Conservation (phyloP, 208 protist genomes). For the Leishmania arabica region DNA sequence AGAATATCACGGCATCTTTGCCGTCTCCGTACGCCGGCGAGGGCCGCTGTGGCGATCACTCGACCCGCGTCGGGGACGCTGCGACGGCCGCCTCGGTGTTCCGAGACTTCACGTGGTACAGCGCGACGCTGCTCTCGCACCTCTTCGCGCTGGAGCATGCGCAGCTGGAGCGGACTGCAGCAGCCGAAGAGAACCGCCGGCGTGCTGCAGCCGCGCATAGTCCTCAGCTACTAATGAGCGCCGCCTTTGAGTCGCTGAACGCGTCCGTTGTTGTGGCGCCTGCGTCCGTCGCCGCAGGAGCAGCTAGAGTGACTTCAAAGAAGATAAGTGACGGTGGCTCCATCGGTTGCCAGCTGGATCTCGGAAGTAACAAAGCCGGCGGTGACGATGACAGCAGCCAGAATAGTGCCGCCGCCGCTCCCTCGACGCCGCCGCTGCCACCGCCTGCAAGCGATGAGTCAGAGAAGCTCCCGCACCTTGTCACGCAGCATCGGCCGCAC, state of each 20-base stretch:
- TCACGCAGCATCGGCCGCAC: constrained; percentile 25
- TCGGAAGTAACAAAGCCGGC: background rate
- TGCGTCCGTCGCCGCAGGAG: background rate
- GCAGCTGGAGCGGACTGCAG: constrained; percentile 24
- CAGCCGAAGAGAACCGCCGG: constrained; percentile 20
- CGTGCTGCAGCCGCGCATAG: constrained; percentile 11
- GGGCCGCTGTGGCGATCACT: constrained; percentile 13
- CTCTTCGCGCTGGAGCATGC: constrained; percentile 41
- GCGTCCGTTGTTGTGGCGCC: constrained; percentile 3
- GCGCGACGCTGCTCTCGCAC: constrained; percentile 44
- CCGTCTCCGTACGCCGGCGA: constrained; percentile 2
- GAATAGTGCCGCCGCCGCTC: background rate
- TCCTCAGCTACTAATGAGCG: constrained; percentile 27
- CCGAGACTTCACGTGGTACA: constrained; percentile 45
- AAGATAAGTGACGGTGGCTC: background rate
- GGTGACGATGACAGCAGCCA: background rate
- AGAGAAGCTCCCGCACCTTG: background rate
- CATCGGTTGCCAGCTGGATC: background rate
- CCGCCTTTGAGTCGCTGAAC: constrained; percentile 15
- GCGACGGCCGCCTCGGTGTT: constrained; percentile 16
- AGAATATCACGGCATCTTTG: background rate
- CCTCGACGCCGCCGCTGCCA: background rate
- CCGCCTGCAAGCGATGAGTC: background rate
- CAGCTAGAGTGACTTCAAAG: background rate
- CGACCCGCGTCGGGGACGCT: background rate